phyloP scores from a whole-genome alignment of 805 yeast genomes.

The Yamadazyma endophytica region DNA sequence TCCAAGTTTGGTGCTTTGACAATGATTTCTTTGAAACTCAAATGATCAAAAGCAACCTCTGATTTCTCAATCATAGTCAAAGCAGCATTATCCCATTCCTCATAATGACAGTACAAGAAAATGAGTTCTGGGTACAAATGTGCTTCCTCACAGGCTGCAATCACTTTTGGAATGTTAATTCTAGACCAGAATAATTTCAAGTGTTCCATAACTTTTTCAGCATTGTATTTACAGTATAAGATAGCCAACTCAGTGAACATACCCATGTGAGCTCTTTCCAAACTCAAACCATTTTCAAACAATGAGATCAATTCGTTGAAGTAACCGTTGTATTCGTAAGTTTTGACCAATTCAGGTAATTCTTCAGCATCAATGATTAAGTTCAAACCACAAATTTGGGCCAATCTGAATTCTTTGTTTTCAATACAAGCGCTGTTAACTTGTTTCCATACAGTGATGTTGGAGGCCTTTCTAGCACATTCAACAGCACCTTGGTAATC shows the following conservation, averaged over 20 bases:
- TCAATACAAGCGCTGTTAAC: conserved; percentile 96
- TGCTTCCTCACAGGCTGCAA: conserved; percentile 87
- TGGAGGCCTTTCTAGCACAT: conserved; percentile 97
- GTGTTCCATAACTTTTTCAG: conserved; percentile 91
- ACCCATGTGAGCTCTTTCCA: conserved; percentile 99
- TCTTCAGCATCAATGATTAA: conserved; percentile 97
- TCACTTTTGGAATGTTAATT: conserved; percentile 94
- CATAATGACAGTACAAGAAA: conserved; percentile 95
- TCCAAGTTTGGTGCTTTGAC: conserved; percentile 95
- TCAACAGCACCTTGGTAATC: conserved; percentile 97
- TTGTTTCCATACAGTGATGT: conserved; percentile 92
- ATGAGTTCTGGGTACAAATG: conserved; percentile 96
- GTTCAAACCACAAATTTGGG: conserved; percentile 97
- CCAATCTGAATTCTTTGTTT: conserved; percentile 90
- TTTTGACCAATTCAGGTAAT: conserved; percentile 79
- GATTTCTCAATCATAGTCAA: conserved; percentile 94
- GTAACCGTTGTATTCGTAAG: conserved; percentile 87
- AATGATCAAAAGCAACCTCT: conserved; percentile 88
- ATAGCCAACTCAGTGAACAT: conserved; percentile 97
- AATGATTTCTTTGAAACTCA: conserved; percentile 88
- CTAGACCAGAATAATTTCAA: conserved; percentile 97
- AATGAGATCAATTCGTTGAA: conserved; percentile 87
- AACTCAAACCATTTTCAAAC: conserved; percentile 91
- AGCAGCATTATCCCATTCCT: conserved; percentile 99
- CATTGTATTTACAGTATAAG: conserved; percentile 84